These are phyloP conservation scores for Prunus salicina DNA, from an alignment of 306 rosid species.

Conservation along the genomic window DNA sequence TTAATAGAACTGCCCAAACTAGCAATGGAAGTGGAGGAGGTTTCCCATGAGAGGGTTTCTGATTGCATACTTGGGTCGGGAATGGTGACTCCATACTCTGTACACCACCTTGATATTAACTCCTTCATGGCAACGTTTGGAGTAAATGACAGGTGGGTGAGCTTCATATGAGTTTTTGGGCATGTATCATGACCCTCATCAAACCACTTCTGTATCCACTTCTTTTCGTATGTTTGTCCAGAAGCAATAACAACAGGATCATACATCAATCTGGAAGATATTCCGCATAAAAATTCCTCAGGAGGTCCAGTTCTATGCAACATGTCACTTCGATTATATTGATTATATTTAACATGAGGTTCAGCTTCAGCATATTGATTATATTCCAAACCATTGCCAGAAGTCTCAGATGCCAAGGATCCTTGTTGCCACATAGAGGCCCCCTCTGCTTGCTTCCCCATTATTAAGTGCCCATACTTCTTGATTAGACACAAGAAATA, in stretches of 20 bases:
- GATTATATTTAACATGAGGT: conserved; percentile 12
- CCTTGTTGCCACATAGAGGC: conserved; percentile 26
- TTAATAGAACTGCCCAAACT: conserved; percentile 75
- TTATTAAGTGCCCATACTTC: conserved; percentile 41
- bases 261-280: conserved; percentile 75
- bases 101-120: conserved; percentile 71
- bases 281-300: conserved; percentile 62
- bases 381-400: conserved; percentile 25
- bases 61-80: conserved; percentile 49
- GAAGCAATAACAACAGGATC: conserved; percentile 91
- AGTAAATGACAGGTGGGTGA: conserved; percentile 47
- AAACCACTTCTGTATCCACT: conserved; percentile 90
- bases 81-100: conserved; percentile 43
- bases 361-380: conserved; percentile 27
- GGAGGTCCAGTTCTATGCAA: conserved; percentile 48
- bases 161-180: conserved; percentile 56
- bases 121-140: conserved; percentile 64
- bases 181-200: conserved; percentile 66
- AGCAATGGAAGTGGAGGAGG: conserved; percentile 54
- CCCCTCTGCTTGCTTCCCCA: conserved; percentile 37
- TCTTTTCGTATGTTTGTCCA: conserved; percentile 76
- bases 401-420: conserved; percentile 29
- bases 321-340: conserved; percentile 25
- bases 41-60: conserved; percentile 44
- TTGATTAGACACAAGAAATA: conserved; percentile 52